Percentiles rank a stretch among this genome's conserved stretches.
phyloP scores from a whole-genome alignment of 2,329 filamentous ascomycete genomes.

The Aspergillus ustus region DNA sequence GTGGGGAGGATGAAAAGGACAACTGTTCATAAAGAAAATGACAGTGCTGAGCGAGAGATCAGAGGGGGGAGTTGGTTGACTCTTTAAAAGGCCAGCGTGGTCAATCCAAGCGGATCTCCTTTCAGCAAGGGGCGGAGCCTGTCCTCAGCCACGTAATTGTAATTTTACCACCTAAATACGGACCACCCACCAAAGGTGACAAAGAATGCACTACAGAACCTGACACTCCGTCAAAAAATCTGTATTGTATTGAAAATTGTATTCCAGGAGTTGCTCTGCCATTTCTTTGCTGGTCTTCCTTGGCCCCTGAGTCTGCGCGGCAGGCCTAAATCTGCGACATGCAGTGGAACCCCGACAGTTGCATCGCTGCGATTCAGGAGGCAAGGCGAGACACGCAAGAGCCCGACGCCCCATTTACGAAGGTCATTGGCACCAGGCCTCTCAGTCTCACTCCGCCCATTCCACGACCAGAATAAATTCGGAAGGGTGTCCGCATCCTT shows the following conservation, averaged over 20 bases:
- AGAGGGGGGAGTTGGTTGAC: constrained; percentile 23
- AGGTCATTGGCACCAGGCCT: background rate
- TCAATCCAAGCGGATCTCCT: constrained; percentile 29
- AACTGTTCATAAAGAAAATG: constrained; percentile 36
- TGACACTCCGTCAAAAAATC: background rate
- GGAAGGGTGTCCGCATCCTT: background rate
- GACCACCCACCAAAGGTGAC: background rate
- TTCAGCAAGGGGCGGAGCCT: constrained; percentile 25
- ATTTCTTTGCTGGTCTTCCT: background rate
- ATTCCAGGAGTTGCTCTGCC: background rate
- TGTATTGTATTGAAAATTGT: background rate
- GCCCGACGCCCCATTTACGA: background rate
- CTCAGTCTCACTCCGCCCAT: too few relatives aligned
- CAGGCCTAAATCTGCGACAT: constrained; percentile 5
- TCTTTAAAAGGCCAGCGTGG: constrained; percentile 51
- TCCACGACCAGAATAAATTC: background rate
- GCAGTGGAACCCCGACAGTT: constrained; percentile 9
- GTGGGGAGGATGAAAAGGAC: constrained; percentile 35
- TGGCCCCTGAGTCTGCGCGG: background rate
- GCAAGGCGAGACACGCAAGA: background rate
- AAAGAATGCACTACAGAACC: background rate
- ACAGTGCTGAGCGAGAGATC: constrained; percentile 16
- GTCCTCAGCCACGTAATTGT: constrained; percentile 25
- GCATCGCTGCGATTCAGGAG: background rate
- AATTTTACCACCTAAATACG: constrained; percentile 16